phyloP scores from a whole-genome alignment of 202 grass and related monocot genomes.

The Panicum hallii region DNA sequence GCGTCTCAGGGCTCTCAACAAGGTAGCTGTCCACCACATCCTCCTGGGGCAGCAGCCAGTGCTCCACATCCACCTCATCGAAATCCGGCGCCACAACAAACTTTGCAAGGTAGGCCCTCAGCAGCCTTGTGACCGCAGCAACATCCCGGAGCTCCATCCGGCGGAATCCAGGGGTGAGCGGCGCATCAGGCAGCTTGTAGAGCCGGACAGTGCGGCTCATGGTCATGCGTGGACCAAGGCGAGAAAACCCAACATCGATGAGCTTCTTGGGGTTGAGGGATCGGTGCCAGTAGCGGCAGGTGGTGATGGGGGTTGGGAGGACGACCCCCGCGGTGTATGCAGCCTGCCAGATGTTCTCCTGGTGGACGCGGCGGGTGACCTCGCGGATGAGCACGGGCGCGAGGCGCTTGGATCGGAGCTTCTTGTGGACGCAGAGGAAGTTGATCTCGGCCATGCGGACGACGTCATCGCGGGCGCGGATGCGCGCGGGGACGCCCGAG shows the following conservation, averaged over 20 bases:
- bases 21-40: slow-evolving; percentile 95
- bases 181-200: slow-evolving; percentile 86
- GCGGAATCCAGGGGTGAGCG: slow-evolving; percentile 85
- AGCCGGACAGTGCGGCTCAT: slow-evolving; percentile 95
- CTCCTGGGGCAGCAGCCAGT: slow-evolving; percentile 86
- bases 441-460: slow-evolving; percentile 99
- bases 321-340: slow-evolving; percentile 91
- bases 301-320: slow-evolving; percentile 93
- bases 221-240: slow-evolving; percentile 89
- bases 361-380: slow-evolving; percentile 92
- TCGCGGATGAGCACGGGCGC: slow-evolving; percentile 97
- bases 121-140: slow-evolving; percentile 75
- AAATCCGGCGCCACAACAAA: slow-evolving; percentile 87
- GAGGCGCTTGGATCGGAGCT: slow-evolving; percentile 98
- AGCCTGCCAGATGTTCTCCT: slow-evolving; percentile 99
- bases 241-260: slow-evolving; percentile 93
- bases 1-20: slow-evolving; percentile 93
- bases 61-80: slow-evolving; percentile 95
- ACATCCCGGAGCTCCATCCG: slow-evolving; percentile 93
- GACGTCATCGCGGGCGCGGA: slow-evolving; percentile 73
- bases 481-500: slow-evolving; percentile 88
- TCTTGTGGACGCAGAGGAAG: slow-evolving; percentile 99
- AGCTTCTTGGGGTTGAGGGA: slow-evolving; percentile 96
- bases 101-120: slow-evolving; percentile 71
- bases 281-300: slow-evolving; percentile 96